Conservation (phyloP, 176 grass and related monocot species). For the Neostapfia colusana region DNA sequence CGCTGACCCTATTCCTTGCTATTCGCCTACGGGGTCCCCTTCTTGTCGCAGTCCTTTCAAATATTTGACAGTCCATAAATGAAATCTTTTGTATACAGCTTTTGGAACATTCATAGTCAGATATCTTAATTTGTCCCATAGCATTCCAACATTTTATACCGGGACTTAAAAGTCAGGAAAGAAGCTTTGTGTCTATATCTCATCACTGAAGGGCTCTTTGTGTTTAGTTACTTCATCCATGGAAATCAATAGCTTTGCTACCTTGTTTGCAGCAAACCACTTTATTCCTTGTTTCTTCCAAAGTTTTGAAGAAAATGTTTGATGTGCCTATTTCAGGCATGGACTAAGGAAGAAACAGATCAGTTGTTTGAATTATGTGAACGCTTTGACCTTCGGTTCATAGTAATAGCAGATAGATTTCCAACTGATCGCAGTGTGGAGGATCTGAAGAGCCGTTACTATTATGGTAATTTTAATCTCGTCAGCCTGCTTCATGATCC, state of each 20-base stretch:
- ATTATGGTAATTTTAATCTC: slow-evolving; percentile 63
- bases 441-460: slow-evolving; percentile 92
- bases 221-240: not conserved
- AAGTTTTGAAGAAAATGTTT: slow-evolving; percentile 29
- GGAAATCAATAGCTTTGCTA: slow-evolving; percentile 18
- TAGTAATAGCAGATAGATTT: slow-evolving; percentile 91
- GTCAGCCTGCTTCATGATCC: not conserved
- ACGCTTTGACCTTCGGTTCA: slow-evolving; percentile 90
- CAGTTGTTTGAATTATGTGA: slow-evolving; percentile 84
- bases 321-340: slow-evolving; percentile 57
- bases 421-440: slow-evolving; percentile 68
- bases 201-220: not conserved
- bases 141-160: not conserved
- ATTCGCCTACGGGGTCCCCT: not conserved
- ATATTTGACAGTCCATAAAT: slow-evolving; percentile 14
- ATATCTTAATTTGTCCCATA: not conserved
- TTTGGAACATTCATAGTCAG: not conserved
- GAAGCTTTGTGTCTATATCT: slow-evolving; percentile 1
- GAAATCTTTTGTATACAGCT: not conserved
- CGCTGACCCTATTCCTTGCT: not conserved
- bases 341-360: slow-evolving; percentile 95
- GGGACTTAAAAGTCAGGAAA: not conserved
- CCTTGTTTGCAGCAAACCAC: slow-evolving; percentile 12
- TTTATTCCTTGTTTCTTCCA: not conserved
- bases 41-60: not conserved